Evolutionary conservation across 139 green algal genomes (phyloP).

Genomic region (Choricystis sp.): DNA sequence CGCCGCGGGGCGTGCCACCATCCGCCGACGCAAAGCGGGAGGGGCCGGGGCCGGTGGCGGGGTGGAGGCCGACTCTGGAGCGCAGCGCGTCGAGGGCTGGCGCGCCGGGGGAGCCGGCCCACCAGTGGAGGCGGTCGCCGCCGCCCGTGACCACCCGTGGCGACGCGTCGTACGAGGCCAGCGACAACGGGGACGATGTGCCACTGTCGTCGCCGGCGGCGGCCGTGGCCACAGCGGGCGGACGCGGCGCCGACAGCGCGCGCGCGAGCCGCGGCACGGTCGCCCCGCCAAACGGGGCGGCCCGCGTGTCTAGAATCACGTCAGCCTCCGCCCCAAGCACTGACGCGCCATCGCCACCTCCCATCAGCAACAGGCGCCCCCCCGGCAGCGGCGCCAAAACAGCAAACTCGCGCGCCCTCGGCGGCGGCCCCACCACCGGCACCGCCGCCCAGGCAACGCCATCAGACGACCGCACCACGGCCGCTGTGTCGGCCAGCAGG

Average conservation of each 20-base stretch:
- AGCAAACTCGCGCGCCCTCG: conserved; percentile 42
- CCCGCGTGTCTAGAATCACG: background rate
- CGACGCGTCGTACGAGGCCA: background rate
- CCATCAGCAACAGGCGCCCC: conserved; percentile 30
- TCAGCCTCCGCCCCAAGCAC: background rate
- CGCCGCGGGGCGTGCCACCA: too few relatives aligned
- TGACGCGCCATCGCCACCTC: conserved; percentile 12
- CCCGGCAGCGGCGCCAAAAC: conserved; percentile 19
- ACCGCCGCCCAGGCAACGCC: background rate
- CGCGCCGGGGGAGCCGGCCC: too few relatives aligned
- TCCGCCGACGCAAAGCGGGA: too few relatives aligned
- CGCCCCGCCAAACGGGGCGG: background rate
- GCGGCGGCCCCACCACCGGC: conserved; percentile 7
- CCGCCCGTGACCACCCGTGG: background rate
- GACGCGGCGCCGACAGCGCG: background rate
- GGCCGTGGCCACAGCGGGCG: background rate
- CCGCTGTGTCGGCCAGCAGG: conserved; percentile 9
- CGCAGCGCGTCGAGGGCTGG: background rate
- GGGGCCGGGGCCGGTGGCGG: too few relatives aligned
- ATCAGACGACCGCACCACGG: background rate
- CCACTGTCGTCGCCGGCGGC: background rate
- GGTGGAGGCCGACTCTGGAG: background rate
- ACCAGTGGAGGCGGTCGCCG: background rate
- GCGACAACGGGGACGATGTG: background rate
- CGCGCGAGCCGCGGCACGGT: too few relatives aligned